Evolutionary conservation across 2,329 filamentous ascomycete species (phyloP).

Genomic region (Pyrenochaeta sp.): DNA sequence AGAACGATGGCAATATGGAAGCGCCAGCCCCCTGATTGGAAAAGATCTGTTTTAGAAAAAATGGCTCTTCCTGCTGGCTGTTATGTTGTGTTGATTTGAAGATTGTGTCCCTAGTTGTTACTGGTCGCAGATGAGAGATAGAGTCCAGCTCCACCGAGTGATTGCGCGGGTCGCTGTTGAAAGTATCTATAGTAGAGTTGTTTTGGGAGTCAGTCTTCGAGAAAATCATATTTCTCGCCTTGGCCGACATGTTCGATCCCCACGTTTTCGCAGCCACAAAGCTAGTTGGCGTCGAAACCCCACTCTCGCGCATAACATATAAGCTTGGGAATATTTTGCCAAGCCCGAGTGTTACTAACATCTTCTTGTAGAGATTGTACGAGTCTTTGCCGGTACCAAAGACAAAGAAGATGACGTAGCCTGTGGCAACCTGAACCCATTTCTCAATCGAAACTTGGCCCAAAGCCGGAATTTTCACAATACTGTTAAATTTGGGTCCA

Average conservation of each 20-base stretch:
- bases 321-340: conserved; percentile 43
- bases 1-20: conserved; percentile 32
- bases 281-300: conserved; percentile 20
- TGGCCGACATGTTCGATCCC: conserved; percentile 25
- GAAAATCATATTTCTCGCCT: conserved; percentile 35
- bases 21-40: conserved; percentile 1
- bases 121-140: conserved; percentile 2
- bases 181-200: conserved; percentile 21
- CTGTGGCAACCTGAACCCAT: conserved; percentile 65
- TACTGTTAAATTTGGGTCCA: conserved; percentile 58
- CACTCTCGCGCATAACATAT: conserved; percentile 24
- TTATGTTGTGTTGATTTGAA: neutral
- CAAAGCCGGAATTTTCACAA: conserved; percentile 57
- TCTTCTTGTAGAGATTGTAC: conserved; percentile 37
- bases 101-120: conserved; percentile 18
- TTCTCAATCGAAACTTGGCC: conserved; percentile 62
- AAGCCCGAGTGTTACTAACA: conserved; percentile 33
- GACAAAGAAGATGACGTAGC: conserved; percentile 67
- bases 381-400: conserved; percentile 73
- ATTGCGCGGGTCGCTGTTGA: conserved; percentile 12
- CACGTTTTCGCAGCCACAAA: conserved; percentile 25
- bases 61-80: conserved; percentile 3
- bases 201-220: conserved; percentile 27
- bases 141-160: conserved; percentile 15
- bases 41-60: conserved; percentile 33